These are phyloP conservation scores for Globisporangium solare DNA, from an alignment of 352 stramenopile species.

Conservation along the genomic window DNA sequence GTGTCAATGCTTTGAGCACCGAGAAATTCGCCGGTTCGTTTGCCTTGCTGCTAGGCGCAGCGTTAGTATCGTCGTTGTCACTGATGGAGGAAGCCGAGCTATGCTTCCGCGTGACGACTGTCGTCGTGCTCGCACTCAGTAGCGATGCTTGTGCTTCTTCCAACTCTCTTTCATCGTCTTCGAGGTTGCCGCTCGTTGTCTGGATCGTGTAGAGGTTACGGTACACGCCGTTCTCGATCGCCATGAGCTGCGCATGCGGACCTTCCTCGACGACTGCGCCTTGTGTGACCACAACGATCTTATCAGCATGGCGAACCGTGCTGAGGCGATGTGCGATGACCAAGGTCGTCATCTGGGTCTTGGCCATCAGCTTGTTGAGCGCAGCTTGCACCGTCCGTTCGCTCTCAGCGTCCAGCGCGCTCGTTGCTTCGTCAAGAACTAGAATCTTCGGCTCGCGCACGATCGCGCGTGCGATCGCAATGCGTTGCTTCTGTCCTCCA, in stretches of 20 bases:
- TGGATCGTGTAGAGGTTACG: slow-evolving; percentile 78
- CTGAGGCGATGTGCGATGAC: slow-evolving; percentile 49
- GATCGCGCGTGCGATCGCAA: slow-evolving; percentile 39
- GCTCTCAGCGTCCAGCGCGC: slow-evolving; percentile 29
- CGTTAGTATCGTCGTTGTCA: neutral
- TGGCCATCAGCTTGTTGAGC: slow-evolving; percentile 27
- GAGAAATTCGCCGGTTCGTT: neutral
- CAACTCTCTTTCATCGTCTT: slow-evolving; percentile 3
- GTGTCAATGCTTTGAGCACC: neutral
- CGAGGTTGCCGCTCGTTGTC: neutral
- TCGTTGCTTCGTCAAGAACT: slow-evolving; percentile 47
- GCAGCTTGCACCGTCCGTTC: slow-evolving; percentile 30
- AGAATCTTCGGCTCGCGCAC: slow-evolving; percentile 42
- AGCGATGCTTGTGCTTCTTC: too few species aligned
- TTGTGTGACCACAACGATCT: slow-evolving; percentile 31
- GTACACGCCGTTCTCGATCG: slow-evolving; percentile 64
- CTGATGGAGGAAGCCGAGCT: neutral
- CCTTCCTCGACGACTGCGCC: slow-evolving; percentile 33
- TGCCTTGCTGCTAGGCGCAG: neutral
- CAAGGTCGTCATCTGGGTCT: slow-evolving; percentile 49
- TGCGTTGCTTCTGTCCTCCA: slow-evolving; percentile 51
- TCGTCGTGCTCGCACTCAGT: too few species aligned
- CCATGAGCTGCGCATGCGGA: slow-evolving; percentile 29
- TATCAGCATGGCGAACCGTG: slow-evolving; percentile 45
- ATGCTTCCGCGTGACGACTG: neutral